Base-by-base conservation (phyloP, 192 early-diverging fungal species). In the Lobulomyces angularis region DNA sequence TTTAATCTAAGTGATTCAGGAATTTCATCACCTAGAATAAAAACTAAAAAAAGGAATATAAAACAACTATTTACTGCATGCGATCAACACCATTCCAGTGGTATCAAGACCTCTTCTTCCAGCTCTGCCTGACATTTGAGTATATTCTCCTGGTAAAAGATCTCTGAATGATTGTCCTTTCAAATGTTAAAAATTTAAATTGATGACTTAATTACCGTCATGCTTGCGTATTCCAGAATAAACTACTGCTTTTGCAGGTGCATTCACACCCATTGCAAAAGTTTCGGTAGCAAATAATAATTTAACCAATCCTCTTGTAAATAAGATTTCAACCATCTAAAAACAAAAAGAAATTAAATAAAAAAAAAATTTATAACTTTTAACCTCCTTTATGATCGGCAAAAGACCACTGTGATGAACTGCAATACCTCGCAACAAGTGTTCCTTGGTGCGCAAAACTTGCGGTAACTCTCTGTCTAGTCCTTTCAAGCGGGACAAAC, bases 241-340 rank as follows among this genome's bases (percentile, higher is more conserved):
- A 3, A 98, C 91, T 9, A 98, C 94, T 28, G 83, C 81, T 18
- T 74, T 56, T 12, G 94, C 88, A 7, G 94, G 94, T 74, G 94
- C 92, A 58, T 98, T 98, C 39, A 98, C 88, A 39, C 94, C 94
- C 91, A 98, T 98, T 3, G 94, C 88, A 74, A 98, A 98, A 7
- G 94, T 98, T 59, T 98, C 94, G 2, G 94, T 98, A 0, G 94
- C 94, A 74, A 93, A 96, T 48, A 98, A 59, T 1, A 89, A 81
- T 56, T 81, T 80, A 26, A 98, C 87, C 24, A 96, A 64, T 2
- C 88, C 86, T 25, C 80, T 62, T 12, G 81, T 71, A 67, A 98
- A 98, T 46, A 96, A 46, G 29, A 96, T 89, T 58, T 98, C 94
- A 3, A 98, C 91, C 49, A 93, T 83, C 75, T 78, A 21, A 25